Conservation (phyloP, 495 filamentous ascomycete species). For the Podospora tetraspora region DNA sequence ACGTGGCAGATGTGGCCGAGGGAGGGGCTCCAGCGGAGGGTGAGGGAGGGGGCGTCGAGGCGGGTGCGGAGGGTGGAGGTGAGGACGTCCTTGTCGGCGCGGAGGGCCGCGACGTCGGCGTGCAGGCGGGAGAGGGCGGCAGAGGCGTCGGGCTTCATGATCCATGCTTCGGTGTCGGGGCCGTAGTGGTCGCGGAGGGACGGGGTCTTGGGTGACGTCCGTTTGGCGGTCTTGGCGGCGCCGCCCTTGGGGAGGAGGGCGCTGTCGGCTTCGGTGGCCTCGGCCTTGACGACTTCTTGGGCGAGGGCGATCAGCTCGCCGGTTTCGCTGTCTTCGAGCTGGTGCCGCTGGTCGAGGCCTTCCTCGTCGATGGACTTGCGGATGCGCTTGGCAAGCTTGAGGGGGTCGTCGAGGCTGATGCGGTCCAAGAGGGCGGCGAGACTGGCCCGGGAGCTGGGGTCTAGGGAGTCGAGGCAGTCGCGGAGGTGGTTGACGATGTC, state of each 20-base stretch:
- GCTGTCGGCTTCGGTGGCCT: slow-evolving; percentile 46
- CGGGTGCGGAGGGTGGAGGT: slow-evolving; percentile 51
- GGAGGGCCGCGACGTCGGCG: slow-evolving; percentile 51
- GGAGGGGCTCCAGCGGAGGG: slow-evolving; percentile 75
- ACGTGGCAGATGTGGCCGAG: slow-evolving; percentile 88
- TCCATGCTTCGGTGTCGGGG: slow-evolving; percentile 65
- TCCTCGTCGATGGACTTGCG: slow-evolving; percentile 85
- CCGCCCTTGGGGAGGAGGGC: slow-evolving; percentile 39
- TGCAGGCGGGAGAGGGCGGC: slow-evolving; percentile 60
- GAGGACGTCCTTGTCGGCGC: slow-evolving; percentile 53
- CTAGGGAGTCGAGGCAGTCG: slow-evolving; percentile 15
- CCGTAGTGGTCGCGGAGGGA: slow-evolving; percentile 47
- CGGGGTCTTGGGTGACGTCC: slow-evolving; percentile 15
- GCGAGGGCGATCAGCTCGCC: slow-evolving; percentile 63
- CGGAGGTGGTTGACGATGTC: slow-evolving; percentile 50
- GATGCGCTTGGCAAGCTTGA: slow-evolving; percentile 64
- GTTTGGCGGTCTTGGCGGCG: slow-evolving; percentile 27
- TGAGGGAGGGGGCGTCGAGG: slow-evolving; percentile 54
- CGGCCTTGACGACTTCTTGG: slow-evolving; percentile 56
- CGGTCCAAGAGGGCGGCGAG: slow-evolving; percentile 53
- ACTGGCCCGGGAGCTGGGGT: slow-evolving; percentile 24
- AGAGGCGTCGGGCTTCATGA: slow-evolving; percentile 78
- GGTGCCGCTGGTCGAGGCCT: slow-evolving; percentile 72
- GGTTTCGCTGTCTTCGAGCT: slow-evolving; percentile 64
- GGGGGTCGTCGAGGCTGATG: slow-evolving; percentile 64